Percentiles rank a stretch among this genome's conserved stretches.
Evolutionary conservation across 306 rosid species (phyloP).

Genomic region (Begonia loranthoides): DNA sequence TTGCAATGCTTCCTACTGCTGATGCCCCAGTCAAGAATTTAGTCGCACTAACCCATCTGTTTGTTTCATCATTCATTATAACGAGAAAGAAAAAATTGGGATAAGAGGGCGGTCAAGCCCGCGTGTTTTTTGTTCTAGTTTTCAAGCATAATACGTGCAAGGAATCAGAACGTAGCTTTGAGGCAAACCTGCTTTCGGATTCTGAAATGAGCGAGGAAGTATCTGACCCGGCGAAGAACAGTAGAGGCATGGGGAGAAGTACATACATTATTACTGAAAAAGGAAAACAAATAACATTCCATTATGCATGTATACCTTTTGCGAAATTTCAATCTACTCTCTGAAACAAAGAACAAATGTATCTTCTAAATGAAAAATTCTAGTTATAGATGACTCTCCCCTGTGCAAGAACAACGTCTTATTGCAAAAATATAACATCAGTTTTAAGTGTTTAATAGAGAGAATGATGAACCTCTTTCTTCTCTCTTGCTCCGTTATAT

Average conservation of each 20-base stretch:
- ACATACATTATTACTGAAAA: slow-evolving; percentile 65
- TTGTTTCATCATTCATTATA: slow-evolving; percentile 7
- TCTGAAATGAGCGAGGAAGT: slow-evolving; percentile 32
- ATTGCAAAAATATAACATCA: too few species aligned
- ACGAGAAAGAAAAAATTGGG: too few species aligned
- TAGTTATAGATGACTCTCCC: too few species aligned
- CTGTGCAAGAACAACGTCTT: too few species aligned
- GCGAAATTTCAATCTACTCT: background rate
- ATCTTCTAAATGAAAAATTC: too few species aligned
- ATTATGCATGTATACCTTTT: background rate
- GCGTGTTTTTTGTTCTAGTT: too few species aligned
- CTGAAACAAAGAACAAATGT: background rate
- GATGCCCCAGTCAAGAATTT: slow-evolving; percentile 83
- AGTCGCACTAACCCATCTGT: slow-evolving; percentile 75
- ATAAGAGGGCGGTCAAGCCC: too few species aligned
- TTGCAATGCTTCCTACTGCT: slow-evolving; percentile 71
- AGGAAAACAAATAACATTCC: slow-evolving; percentile 14
- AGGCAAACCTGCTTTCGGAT: slow-evolving; percentile 21
- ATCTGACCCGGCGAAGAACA: slow-evolving; percentile 67
- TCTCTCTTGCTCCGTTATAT: too few species aligned
- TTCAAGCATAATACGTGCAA: too few species aligned
- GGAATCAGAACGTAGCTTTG: background rate
- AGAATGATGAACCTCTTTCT: too few species aligned
- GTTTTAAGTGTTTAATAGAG: too few species aligned
- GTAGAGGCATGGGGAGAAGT: slow-evolving; percentile 79